Evolutionary conservation across 2,329 filamentous ascomycete genomes (phyloP), one percentile per base, ranked within the genome.

Genomic region (Alternaria longipes): DNA sequence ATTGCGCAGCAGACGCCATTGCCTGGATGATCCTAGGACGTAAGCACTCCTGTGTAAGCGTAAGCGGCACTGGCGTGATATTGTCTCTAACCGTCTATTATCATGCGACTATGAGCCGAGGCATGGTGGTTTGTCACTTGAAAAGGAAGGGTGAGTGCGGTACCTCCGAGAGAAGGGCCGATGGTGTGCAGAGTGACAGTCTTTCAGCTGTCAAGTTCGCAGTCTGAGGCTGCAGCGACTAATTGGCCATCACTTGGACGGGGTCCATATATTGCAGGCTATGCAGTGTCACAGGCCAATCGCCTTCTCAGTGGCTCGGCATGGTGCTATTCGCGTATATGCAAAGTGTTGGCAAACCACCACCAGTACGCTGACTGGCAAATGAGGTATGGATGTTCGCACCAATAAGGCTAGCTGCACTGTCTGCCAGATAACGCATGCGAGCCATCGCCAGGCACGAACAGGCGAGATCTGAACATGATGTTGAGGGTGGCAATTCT

Each of bases 31-130:
- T 34, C 16, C 28, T 59, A 38, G 45, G 30, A 32, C n/a, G 36
- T 44, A 30, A 56, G 42, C 36, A 34, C 26, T 44, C 41, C 46
- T 41, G 56, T 45, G 53, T 45, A 30, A 59, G 52, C 28, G 52
- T 45, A 30, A 59, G 52, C 28, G 52, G 36, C 34, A 40, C 38
- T 38, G 12, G 38, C 45, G 42, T 46, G 34, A 50, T 34, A 36
- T 34, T 50, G n/a, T 12, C 42, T 26, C 18, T 18, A 42, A 32
- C 56, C 40, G 34, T 59, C 52, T 45, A 42, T 38, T 26, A 30
- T 32, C 36, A 59, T 44, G 36, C 52, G 32, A 49, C 46, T 32
- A 36, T 30, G 26, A 56, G 38, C 51, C 56, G 56, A 59, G 36
- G 51, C 30, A 55, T 38, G 14, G 41, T 38, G 26, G 26, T 20